Base-by-base conservation (phyloP, 108 stramenopile species). In the Parmales sp. region DNA sequence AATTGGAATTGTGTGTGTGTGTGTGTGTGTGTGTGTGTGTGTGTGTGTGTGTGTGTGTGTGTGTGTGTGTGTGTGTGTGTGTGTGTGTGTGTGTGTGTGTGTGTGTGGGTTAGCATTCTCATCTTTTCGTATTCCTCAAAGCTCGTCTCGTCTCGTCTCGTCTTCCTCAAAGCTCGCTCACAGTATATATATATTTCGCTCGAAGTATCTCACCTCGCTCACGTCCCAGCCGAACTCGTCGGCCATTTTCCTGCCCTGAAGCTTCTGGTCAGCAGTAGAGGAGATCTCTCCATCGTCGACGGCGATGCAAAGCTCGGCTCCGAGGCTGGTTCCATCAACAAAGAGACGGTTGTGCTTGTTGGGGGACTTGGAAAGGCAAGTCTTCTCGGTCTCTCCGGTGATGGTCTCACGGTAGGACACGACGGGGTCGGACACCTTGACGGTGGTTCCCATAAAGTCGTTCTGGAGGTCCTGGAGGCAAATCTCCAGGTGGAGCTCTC, bases 291-390 rank as follows among this genome's bases (percentile, higher is more conserved):
- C 95, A 50, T 95, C 90, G 76, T 99, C 98, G 77, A 99, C 94
- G 51, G 94, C 97, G 49, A 72, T 86, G 71, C 87, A 83, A 18
- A 99, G 85, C 72, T 95, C 97, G 19, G 86, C 73, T 44, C 80
- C 77, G 41, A 99, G 77, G 29, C 91, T 74, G 65, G 82, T 83
- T 44, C 90, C 96, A 72, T 89, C 87, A 38, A 92, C 79, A 80
- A 95, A 97, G 48, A 99, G 95, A 86, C 98, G 94, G 78, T 99
- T 99, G 92, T 99, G 98, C 89, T 99, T 99, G 95, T 99, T 99
- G 72, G 97, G 93, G 46, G 95, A 97, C 94, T 99, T 99, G 81
- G 96, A 94, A 60, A 99, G 85, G 80, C 92, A 93, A 51, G 85
- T 89, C 69, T 86, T 79, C 73, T 76, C 72, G 36, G 96, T 96